Evolutionary conservation across 2,329 filamentous ascomycete genomes (phyloP).

Genomic region (Myrmaecium sp.): DNA sequence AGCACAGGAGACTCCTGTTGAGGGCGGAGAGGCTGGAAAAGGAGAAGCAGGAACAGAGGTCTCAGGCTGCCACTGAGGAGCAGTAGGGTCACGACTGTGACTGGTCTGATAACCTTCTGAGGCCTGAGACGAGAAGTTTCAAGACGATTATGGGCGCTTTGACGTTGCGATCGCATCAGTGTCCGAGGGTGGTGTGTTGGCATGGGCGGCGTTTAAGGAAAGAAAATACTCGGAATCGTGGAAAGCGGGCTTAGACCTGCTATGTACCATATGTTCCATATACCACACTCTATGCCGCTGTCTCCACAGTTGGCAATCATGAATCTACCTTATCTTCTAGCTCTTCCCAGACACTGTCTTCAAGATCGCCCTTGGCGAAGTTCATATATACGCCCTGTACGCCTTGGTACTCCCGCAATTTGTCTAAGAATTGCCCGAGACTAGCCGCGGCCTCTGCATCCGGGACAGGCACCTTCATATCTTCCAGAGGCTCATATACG

Average conservation of each 20-base stretch:
- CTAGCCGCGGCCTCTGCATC: conserved; percentile 36
- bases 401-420: conserved; percentile 48
- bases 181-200: too few relatives aligned
- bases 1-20: conserved; percentile 29
- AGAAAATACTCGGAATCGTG: conserved; percentile 7
- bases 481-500: conserved; percentile 68
- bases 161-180: too few relatives aligned
- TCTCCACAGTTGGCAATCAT: too few relatives aligned
- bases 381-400: conserved; percentile 74
- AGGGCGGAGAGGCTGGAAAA: conserved; percentile 30
- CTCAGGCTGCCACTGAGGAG: too few relatives aligned
- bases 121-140: too few relatives aligned
- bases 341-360: conserved; percentile 22
- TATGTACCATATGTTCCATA: conserved; percentile 12
- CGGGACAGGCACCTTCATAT: conserved; percentile 52
- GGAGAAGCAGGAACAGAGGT: conserved; percentile 14
- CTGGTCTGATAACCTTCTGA: too few relatives aligned
- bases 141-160: too few relatives aligned
- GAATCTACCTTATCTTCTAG: conserved; percentile 21
- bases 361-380: conserved; percentile 22
- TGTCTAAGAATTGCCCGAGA: conserved; percentile 42
- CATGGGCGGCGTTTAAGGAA: too few relatives aligned
- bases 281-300: conserved; percentile 11
- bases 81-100: too few relatives aligned
- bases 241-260: neutral